Conservation (phyloP, 1,284 basidiomycete genomes). For the Athelia sp. region DNA sequence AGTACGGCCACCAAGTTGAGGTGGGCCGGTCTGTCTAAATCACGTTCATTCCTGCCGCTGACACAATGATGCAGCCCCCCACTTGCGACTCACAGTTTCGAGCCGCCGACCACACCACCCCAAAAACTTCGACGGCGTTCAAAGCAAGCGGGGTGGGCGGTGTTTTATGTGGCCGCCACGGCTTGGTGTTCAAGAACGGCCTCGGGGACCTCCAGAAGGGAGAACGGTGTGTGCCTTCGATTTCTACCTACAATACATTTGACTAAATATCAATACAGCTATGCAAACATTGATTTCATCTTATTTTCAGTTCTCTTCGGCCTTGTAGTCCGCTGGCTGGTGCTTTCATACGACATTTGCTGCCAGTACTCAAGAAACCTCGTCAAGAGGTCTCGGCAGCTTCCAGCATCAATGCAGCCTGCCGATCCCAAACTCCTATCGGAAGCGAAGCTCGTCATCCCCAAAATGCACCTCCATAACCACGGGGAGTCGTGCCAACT, state of each 20-base stretch:
- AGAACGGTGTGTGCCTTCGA: slow-evolving; percentile 7
- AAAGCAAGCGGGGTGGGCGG: slow-evolving; percentile 9
- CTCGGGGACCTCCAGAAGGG: slow-evolving; percentile 14
- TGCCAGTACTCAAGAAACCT: slow-evolving; percentile 12
- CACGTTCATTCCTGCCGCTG: no score
- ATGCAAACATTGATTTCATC: slow-evolving; percentile 15
- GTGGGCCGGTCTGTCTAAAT: no score
- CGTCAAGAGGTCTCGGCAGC: neutral
- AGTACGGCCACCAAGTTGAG: no score
- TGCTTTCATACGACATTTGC: slow-evolving; percentile 11
- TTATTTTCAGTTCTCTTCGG: slow-evolving; percentile 8
- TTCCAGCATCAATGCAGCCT: slow-evolving; percentile 2
- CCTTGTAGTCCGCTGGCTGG: neutral
- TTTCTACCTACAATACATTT: neutral
- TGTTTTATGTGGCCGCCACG: slow-evolving; percentile 7
- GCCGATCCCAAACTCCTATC: no score
- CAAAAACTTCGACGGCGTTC: slow-evolving; percentile 7
- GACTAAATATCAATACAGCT: slow-evolving; percentile 5
- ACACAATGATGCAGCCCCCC: no score
- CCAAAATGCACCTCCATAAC: no score
- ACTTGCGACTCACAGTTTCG: no score
- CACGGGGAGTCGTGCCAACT: no score
- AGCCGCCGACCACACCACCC: no score
- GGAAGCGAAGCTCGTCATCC: no score
- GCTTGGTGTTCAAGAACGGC: slow-evolving; percentile 4